Evolutionary conservation across 1,284 basidiomycete genomes (phyloP).

Genomic region (Cryptococcus hybrid): DNA sequence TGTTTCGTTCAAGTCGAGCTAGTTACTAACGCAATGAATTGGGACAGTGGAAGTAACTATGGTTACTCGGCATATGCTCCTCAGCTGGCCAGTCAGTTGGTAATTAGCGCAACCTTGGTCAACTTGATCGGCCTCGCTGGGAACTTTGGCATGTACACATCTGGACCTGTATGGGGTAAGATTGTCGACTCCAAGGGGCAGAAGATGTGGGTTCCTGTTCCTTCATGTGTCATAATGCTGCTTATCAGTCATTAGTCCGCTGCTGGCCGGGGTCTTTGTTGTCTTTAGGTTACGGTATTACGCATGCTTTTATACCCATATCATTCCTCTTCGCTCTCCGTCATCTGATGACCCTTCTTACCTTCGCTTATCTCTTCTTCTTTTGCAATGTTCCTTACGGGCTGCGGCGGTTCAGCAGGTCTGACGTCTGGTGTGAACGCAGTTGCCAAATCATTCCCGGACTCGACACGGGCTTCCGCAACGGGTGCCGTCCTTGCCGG

Average conservation of each 20-base stretch:
- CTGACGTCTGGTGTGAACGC: slow-evolving; percentile 47
- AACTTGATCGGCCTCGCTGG: slow-evolving; percentile 63
- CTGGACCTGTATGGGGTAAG: slow-evolving; percentile 57
- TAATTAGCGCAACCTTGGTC: slow-evolving; percentile 68
- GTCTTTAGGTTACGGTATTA: slow-evolving; percentile 64
- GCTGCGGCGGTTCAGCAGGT: slow-evolving; percentile 45
- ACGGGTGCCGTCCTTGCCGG: slow-evolving; percentile 73
- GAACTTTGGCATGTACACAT: slow-evolving; percentile 47
- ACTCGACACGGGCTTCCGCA: slow-evolving; percentile 59
- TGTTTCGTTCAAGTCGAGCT: neutral
- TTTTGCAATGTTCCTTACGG: slow-evolving; percentile 45
- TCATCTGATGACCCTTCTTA: slow-evolving; percentile 15
- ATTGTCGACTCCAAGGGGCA: slow-evolving; percentile 66
- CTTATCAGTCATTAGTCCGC: slow-evolving; percentile 21
- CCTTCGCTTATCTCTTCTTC: slow-evolving; percentile 29
- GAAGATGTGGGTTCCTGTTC: slow-evolving; percentile 48
- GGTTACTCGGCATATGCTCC: slow-evolving; percentile 68
- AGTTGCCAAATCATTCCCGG: slow-evolving; percentile 48
- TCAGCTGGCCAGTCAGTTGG: slow-evolving; percentile 67
- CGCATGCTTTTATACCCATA: slow-evolving; percentile 59
- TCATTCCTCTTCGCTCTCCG: slow-evolving; percentile 22
- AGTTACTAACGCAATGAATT: neutral
- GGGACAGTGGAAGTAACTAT: slow-evolving; percentile 19
- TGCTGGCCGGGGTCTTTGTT: slow-evolving; percentile 15
- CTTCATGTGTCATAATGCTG: neutral